Evolutionary conservation across 257 asterid species (phyloP), one percentile per base, ranked within the genome.

Genomic region (Craterostigma plantagineum): DNA sequence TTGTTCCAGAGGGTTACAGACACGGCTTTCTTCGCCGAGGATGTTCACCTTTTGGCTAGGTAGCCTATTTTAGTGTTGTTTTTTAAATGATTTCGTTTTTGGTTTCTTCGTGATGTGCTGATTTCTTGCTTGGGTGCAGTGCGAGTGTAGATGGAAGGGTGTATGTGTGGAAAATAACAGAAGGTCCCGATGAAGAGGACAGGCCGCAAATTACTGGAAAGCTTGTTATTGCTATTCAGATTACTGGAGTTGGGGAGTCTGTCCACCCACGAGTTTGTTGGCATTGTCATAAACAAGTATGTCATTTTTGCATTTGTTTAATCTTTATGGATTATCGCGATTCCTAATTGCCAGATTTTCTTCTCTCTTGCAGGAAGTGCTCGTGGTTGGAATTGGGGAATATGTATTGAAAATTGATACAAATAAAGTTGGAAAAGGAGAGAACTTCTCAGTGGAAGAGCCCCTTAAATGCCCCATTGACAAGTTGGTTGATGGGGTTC

Each of bases 1-100:
- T 11, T 40, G 13, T 82, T 59, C 42, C 93, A 91, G 99, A 84
- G 94, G 77, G 99, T 84, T 52, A 84, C 99, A 7, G 99, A 91
- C 64, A 91, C 83, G 99, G 94, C 92, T 56, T 90, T 91, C 76
- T 91, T 90, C 65, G 96, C 96, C 8, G 92, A 91, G 63, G 99
- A 91, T 69, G 99, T 91, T 60, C 94, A 72, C 70, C 81, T 91
- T 54, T 64, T 84, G 77, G 99, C 99, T 34, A 80, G 98, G 98
- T 87, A 76, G 49, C 6, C 34, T 39, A 53, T 42, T 56, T 14
- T 13, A 15, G 8, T 35, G 11, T 3, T 34, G 35, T 11, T 37
- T 45, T 63, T 8, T 45, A 6, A 2, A 6, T 2, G 30, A 23
- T 33, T 35, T 41, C n/a, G 34, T 55, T 14, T 12, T 59, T 15